phyloP scores from a whole-genome alignment of 345 rosid species.

The Citrus mangshanensis region DNA sequence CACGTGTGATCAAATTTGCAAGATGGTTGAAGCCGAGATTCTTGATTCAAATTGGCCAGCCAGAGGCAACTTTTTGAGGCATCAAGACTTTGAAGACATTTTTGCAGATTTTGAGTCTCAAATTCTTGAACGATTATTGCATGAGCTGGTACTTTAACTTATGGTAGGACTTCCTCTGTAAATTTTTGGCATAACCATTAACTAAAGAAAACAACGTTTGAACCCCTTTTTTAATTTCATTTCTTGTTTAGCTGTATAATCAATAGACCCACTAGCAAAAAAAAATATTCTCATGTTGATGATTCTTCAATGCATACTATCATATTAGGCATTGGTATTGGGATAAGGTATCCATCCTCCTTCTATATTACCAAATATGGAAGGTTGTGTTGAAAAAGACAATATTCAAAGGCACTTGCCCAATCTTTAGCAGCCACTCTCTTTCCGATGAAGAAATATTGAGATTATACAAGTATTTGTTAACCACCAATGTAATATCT shows the following conservation, averaged over 20 bases:
- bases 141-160: conserved; percentile 32
- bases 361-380: background rate
- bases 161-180: conserved; percentile 10
- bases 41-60: conserved; percentile 24
- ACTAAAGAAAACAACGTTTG: background rate
- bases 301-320: background rate
- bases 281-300: background rate
- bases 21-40: conserved; percentile 21
- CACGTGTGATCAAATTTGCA: conserved; percentile 26
- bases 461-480: background rate
- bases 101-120: conserved; percentile 32
- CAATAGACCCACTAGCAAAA: background rate
- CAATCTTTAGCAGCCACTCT: background rate
- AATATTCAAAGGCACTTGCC: background rate
- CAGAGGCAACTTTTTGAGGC: background rate
- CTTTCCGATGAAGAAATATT: background rate
- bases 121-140: conserved; percentile 36
- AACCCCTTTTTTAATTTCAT: background rate
- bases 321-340: background rate
- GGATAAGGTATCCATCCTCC: background rate
- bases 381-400: background rate
- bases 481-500: background rate
- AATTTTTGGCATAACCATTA: background rate
- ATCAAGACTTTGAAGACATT: conserved; percentile 33
- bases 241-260: background rate